These are phyloP conservation scores for Larix sibirica DNA, from an alignment of 83 land plant species.

Conservation along the genomic window DNA sequence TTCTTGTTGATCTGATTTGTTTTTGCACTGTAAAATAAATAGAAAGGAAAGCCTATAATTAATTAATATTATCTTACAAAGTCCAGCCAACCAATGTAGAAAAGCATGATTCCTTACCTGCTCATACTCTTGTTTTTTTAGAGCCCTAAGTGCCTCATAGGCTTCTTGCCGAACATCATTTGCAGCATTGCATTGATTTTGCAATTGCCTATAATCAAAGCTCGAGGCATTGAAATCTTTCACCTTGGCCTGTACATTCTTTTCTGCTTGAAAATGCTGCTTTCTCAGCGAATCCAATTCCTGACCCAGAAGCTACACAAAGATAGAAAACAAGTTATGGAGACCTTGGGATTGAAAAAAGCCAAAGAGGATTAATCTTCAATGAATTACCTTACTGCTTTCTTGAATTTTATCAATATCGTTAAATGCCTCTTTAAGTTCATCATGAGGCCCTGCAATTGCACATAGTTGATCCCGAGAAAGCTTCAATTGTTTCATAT, in stretches of 20 bases:
- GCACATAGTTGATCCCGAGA: slow-evolving; percentile 55
- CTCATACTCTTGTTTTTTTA: slow-evolving; percentile 49
- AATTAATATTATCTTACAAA: background rate
- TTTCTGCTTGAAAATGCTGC: slow-evolving; percentile 33
- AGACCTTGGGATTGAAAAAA: background rate
- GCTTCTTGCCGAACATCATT: slow-evolving; percentile 65
- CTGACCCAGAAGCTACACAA: slow-evolving; percentile 43
- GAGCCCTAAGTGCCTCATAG: slow-evolving; percentile 28
- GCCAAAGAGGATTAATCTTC: background rate
- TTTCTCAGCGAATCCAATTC: slow-evolving; percentile 50
- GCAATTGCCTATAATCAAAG: slow-evolving; percentile 24
- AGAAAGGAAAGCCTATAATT: background rate
- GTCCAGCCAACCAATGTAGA: background rate
- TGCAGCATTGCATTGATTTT: slow-evolving; percentile 37
- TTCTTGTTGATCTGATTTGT: background rate
- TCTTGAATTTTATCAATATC: slow-evolving; percentile 62
- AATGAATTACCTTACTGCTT: slow-evolving; percentile 43
- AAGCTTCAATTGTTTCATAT: slow-evolving; percentile 67
- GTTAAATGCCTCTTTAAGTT: slow-evolving; percentile 52
- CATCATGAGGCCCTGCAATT: slow-evolving; percentile 41
- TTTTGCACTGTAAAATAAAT: background rate
- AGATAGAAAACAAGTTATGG: background rate
- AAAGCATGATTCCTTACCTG: slow-evolving; percentile 33
- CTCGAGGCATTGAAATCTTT: slow-evolving; percentile 32
- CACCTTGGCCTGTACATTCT: slow-evolving; percentile 25